Percentiles rank a stretch among this genome's conserved stretches.
phyloP scores from a whole-genome alignment of 345 rosid genomes.

The Microthlaspi erraticum region DNA sequence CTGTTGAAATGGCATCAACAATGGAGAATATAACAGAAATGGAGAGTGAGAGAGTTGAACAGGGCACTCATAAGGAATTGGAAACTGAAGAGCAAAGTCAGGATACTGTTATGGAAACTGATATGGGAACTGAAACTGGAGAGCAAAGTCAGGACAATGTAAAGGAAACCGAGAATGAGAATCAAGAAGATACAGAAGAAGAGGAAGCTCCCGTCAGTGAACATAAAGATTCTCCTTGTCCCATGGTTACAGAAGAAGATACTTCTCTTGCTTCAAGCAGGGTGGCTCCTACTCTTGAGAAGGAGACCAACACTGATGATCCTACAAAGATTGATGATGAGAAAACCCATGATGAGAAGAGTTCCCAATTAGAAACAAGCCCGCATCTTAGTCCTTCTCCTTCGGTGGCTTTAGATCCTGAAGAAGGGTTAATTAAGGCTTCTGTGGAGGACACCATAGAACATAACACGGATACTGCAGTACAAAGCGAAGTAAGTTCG shows the following conservation, averaged over 20 bases:
- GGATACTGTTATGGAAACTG: not conserved
- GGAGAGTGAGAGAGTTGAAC: slow-evolving; percentile 31
- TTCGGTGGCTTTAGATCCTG: slow-evolving; percentile 38
- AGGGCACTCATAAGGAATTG: not conserved
- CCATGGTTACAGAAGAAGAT: slow-evolving; percentile 36
- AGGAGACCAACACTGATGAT: slow-evolving; percentile 23
- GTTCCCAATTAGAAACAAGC: slow-evolving; percentile 33
- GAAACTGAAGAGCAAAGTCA: slow-evolving; percentile 25
- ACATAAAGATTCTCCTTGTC: slow-evolving; percentile 37
- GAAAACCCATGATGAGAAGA: slow-evolving; percentile 23
- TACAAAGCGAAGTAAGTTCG: slow-evolving; percentile 21
- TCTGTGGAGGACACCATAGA: slow-evolving; percentile 31
- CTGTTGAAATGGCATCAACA: slow-evolving; percentile 34
- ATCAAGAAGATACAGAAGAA: slow-evolving; percentile 20
- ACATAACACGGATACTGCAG: not conserved
- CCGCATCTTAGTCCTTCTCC: slow-evolving; percentile 29
- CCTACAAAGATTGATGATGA: slow-evolving; percentile 27
- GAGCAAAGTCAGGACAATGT: slow-evolving; percentile 19
- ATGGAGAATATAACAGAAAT: slow-evolving; percentile 27
- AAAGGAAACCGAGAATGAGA: slow-evolving; percentile 23
- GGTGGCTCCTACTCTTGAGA: slow-evolving; percentile 28
- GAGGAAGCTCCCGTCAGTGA: slow-evolving; percentile 27
- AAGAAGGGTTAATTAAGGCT: slow-evolving; percentile 35
- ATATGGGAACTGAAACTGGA: slow-evolving; percentile 18
- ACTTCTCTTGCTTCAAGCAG: slow-evolving; percentile 23